Evolutionary conservation across 129 eudicot species (phyloP), one percentile per base, ranked within the genome.

Genomic region (Flaveria sonorensis): DNA sequence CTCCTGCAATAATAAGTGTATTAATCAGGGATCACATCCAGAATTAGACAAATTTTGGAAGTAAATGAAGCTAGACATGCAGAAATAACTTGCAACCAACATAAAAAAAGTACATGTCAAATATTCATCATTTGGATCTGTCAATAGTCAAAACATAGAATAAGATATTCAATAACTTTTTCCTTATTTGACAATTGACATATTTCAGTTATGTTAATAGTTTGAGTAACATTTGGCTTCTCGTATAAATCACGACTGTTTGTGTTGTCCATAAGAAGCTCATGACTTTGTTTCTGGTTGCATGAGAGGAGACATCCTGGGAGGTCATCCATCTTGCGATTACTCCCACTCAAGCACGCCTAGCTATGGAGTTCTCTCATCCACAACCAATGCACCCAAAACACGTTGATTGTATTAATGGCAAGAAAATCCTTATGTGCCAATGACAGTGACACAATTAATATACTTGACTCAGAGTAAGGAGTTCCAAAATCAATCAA

Each of bases 1-100:
- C 66, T 73, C 73, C 87, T 83, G 87, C 74, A 53, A 77, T 77
- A 15, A 36, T 46, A 77, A 16, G 45, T 68, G 70, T 6, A 51
- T 14, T 8, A 47, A 74, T 74, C 76, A 74, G 55, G 40, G 23
- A 19, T 73, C 75, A 61, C 32, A 51, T 19, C 62, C 61, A 66
- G 21, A 47, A 59, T 59, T 0, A 9, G 7, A 30, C 9, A 10
- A 59, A 20, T 2, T 59, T 59, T 59, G 7, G 65, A 59, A 59
- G 23, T 21, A 59, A 2, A 23, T 24, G 23, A 59, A 59, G 32
- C 15, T 59, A 20, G 65, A 59, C 16, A 23, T 59, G 74, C 32
- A 15, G 16, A 26, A 48, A 15, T 30, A 76, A 20, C 15, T 64
- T 32, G 43, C 66, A 52, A 67, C 48, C 14, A 32, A 52, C 43